A percentile compares a stretch with the other conserved stretches of the same genome.
phyloP scores from a whole-genome alignment of 208 protist genomes.

The Trypanosoma cruzi region DNA sequence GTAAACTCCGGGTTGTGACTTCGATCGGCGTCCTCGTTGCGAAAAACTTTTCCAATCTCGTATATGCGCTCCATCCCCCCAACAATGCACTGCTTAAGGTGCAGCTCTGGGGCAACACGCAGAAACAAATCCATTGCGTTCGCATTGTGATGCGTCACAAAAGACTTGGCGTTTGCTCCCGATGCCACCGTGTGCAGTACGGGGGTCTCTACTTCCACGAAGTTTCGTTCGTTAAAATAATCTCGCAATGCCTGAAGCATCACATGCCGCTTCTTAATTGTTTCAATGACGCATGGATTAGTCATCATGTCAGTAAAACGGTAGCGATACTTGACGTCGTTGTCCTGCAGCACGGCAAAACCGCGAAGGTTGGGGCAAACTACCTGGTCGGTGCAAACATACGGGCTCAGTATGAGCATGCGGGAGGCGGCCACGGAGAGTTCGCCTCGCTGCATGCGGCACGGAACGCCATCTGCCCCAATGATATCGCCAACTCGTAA shows the following conservation, averaged over 20 bases:
- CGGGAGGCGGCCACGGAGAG: conserved; percentile 71
- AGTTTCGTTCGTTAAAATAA: conserved; percentile 73
- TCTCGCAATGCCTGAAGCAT: conserved; percentile 64
- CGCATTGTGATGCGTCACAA: conserved; percentile 92
- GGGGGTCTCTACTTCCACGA: conserved; percentile 96
- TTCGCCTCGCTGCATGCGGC: conserved; percentile 81
- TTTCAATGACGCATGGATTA: conserved; percentile 45
- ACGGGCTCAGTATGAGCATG: conserved; percentile 71
- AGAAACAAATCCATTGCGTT: conserved; percentile 81
- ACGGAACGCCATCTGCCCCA: conserved; percentile 74
- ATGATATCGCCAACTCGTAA: conserved; percentile 87
- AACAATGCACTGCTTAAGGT: conserved; percentile 95
- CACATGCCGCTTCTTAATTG: conserved; percentile 65
- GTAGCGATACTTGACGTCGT: conserved; percentile 86
- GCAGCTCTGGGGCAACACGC: conserved; percentile 93
- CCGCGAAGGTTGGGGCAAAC: conserved; percentile 77
- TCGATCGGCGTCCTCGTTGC: conserved; percentile 94
- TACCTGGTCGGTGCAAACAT: conserved; percentile 85
- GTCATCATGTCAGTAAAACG: conserved; percentile 91
- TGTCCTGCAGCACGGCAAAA: conserved; percentile 67
- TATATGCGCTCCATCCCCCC: conserved; percentile 95
- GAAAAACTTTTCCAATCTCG: conserved; percentile 95
- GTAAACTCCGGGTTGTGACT: conserved; percentile 97
- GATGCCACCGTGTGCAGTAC: conserved; percentile 88
- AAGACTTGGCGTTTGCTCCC: conserved; percentile 93